Percentiles rank a stretch among this genome's conserved stretches.
phyloP scores from a whole-genome alignment of 169 alveolate genomes.

The Cryptosporidium andersoni region DNA sequence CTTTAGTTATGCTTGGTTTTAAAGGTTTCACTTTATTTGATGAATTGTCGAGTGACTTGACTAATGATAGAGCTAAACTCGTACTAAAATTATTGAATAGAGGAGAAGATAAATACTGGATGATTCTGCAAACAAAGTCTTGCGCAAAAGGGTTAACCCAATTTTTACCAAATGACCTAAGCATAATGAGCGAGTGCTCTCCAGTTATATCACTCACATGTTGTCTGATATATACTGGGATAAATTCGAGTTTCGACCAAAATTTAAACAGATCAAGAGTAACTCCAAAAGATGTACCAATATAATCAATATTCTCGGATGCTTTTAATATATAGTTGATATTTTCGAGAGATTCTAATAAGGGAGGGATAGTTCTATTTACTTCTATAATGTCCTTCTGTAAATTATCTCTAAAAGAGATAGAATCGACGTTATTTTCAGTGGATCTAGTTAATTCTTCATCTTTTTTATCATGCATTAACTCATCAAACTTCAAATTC shows the following conservation, averaged over 20 bases:
- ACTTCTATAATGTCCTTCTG: conserved; percentile 27
- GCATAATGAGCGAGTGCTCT: conserved; percentile 93
- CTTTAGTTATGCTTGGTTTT: conserved; percentile 18
- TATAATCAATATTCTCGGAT: conserved; percentile 87
- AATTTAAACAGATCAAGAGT: conserved; percentile 90
- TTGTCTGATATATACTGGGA: conserved; percentile 93
- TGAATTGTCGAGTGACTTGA: conserved; percentile 12
- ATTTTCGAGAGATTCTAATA: conserved; percentile 40
- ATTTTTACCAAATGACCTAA: conserved; percentile 76
- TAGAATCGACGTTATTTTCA: conserved; percentile 15
- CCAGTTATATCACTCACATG: conserved; percentile 96
- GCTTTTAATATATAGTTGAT: conserved; percentile 28
- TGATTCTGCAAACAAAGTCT: conserved; percentile 51
- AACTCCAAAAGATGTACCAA: conserved; percentile 98
- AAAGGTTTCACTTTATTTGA: background rate
- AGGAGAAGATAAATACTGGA: conserved; percentile 54
- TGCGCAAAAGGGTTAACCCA: conserved; percentile 44
- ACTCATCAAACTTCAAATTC: conserved; percentile 42
- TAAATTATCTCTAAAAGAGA: conserved; percentile 19
- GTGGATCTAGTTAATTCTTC: conserved; percentile 15
- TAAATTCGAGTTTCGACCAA: conserved; percentile 92
- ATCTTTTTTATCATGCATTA: conserved; percentile 11
- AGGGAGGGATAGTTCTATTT: conserved; percentile 37
- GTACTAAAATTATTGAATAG: conserved; percentile 43
- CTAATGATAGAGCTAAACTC: conserved; percentile 43